Evolutionary conservation across 768 basidiomycete species (phyloP), one percentile per base, ranked within the genome.

Genomic region (Russula emetica): DNA sequence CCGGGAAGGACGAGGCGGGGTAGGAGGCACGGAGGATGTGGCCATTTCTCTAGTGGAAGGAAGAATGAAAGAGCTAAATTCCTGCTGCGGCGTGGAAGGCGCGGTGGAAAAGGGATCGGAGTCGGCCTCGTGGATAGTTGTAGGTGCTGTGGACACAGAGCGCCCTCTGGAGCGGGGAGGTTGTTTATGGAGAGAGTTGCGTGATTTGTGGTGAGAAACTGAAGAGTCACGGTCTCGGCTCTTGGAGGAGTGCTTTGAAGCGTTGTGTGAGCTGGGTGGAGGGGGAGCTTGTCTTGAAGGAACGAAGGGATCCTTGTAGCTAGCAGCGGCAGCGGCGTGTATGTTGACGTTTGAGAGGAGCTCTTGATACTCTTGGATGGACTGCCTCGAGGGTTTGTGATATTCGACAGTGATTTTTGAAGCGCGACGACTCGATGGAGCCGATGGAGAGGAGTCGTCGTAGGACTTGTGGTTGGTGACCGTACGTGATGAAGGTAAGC

Each of bases 1-100:
- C 61, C 92, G 83, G 52, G 90, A 91, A 0, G 92, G 92, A 50
- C 92, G 83, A 2, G 87, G 85, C 10, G 91, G 91, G 1, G 90
- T 85, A 0, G 84, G 76, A 3, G 80, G 71, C 53, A 76, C 63
- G 52, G 64, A 68, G 44, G 73, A 71, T 40, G 63, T 34, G 64
- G 71, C 55, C 70, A 75, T 69, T 58, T 73, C 72, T 69, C 70
- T 72, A 69, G 69, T 58, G 55, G 66, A 58, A 44, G 67, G 53
- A 52, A 74, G 53, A 72, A 72, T 74, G 16, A 70, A 68, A 34
- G 61, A 56, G 34, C 38, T 64, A 42, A 55, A 63, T 55, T 53
- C 67, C 36, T 26, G 69, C 4, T 60, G 67, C 4, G 73, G 71
- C 62, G 74, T 69, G 71, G 77, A 67, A 70, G 78, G 58, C 69